Base-by-base conservation (phyloP, 495 filamentous ascomycete genomes). In the Neurospora cerealis region DNA sequence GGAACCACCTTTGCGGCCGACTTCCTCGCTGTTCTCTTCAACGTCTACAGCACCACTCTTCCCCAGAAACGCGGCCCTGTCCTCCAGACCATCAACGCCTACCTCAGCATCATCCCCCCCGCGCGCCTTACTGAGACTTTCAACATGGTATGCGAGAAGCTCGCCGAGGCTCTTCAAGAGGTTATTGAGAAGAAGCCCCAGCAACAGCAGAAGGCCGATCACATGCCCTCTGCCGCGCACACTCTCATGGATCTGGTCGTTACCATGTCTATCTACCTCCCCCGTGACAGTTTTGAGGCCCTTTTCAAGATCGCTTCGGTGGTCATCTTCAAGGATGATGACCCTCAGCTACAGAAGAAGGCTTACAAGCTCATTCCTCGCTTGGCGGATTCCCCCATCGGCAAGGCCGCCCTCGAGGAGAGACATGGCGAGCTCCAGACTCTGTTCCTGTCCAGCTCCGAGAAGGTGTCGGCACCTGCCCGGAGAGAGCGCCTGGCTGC, bases 321-420 rank as follows among this genome's bases (percentile, higher is more conserved):
- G 15, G 91, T 97, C 70, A 88, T 98, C 72, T 89, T 91, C 76
- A 91, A 89, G 75, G 83, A 88, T 69, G 86, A 90, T 41, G 96
- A 98, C 75, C 92, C 96, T 36, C 95, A 98, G 79, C 86, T 99
- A n/a, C 94, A 98, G 81, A 99, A 99, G 88, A 99, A 99, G 83
- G 95, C 96, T 4, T 99, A 98, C 86, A 98, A 98, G 82, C 86
- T 99, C 69, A 93, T 99, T 71, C 95, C 96, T 9, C 89, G 95
- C 39, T 88, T 99, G 60, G 91, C 92, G 4, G 89, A 92, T 39
- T 95, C 94, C 8, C 87, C 90, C n/a, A 86, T 83, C 37, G 96
- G 96, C 19, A 86, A 85, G 41, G 83, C 83, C 6, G 93, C 94
- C 17, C 87, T 99, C 7, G 76, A 86, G 75, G 89, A 93, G 74